Percentiles rank a stretch among this genome's conserved stretches.
Conservation (phyloP, 2,329 filamentous ascomycete genomes). For the Penicillium sumatraense region DNA sequence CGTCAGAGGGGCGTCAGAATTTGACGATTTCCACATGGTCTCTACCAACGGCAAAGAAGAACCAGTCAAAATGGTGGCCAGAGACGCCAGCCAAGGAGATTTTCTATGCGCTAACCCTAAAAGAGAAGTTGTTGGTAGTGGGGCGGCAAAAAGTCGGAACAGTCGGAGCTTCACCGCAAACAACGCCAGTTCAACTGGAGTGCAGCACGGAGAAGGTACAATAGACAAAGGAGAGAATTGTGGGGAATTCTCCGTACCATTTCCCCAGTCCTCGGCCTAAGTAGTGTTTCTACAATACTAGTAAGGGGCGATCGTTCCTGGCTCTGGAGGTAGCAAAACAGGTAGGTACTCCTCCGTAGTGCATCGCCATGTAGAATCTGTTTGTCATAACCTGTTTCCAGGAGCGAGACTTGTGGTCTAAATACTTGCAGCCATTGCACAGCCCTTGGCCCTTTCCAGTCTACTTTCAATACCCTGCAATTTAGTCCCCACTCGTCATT, state of each 20-base stretch:
- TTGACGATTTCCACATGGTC: neutral
- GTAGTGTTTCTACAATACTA: too few relatives aligned
- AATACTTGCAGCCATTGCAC: neutral
- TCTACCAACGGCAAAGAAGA: neutral
- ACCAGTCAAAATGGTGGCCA: neutral
- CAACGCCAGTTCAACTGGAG: too few relatives aligned
- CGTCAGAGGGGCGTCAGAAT: neutral
- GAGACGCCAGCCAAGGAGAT: slow-evolving; percentile 11
- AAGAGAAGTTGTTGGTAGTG: slow-evolving; percentile 31
- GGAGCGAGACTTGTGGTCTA: too few relatives aligned
- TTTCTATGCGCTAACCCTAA: slow-evolving; percentile 17
- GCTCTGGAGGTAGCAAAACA: neutral
- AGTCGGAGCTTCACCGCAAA: neutral
- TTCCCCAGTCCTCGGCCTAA: too few relatives aligned
- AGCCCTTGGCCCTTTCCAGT: neutral
- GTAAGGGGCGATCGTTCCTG: neutral
- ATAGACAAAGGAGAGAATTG: too few relatives aligned
- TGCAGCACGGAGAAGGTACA: too few relatives aligned
- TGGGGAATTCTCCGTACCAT: neutral
- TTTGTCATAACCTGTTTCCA: too few relatives aligned
- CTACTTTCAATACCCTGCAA: neutral
- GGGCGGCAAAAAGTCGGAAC: slow-evolving; percentile 7
- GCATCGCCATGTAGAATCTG: neutral
- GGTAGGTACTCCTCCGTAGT: too few relatives aligned
- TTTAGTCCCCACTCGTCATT: too few relatives aligned